Evolutionary conservation across 148 eudicot species (phyloP), one percentile per base, ranked within the genome.

Genomic region (Rhododendron kiyosumense): DNA sequence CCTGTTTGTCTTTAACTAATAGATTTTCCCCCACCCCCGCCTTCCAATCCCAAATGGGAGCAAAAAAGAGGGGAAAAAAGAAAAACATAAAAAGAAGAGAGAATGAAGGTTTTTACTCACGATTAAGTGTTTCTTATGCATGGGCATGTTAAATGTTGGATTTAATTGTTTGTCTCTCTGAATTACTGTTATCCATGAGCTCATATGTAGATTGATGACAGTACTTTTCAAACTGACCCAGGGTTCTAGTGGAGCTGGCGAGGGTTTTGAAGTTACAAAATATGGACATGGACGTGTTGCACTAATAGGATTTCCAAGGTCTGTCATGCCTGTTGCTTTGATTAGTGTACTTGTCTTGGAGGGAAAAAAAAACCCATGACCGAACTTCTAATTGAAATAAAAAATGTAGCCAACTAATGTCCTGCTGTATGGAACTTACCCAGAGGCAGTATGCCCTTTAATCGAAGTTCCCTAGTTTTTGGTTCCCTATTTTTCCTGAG

Each of bases 201-300:
- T 30, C 15, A 10, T 82, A 28, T 38, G 20, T 34, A 41, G 26
- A 73, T 43, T 63, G 9, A 26, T 86, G 59, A 51, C 41, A 20
- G 65, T 69, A 26, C 34, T 48, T 78, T 76, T 52, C 34, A 83
- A 79, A 74, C 79, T 90, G 87, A 79, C 65, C 88, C 90, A 97
- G 99, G 99, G 99, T 79, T 88, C 98, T 79, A 95, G 98, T 92
- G 99, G 98, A 87, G 98, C 98, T 86, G 99, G 98, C 87, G 99
- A 97, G 15, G 99, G 99, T 78, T 97, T 97, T 89, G 99, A 97
- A 92, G 99, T 97, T 80, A 95, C 99, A 15, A 97, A 97, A 91
- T 97, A 82, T 91, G 99, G 99, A 61, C 99, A 97, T 90, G 99
- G 99, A 57, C 99, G 98, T 85, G 98, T 95, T 87, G 98, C 99